Base-by-base conservation (phyloP, 345 rosid genomes). In the Eucalyptus sp. region DNA sequence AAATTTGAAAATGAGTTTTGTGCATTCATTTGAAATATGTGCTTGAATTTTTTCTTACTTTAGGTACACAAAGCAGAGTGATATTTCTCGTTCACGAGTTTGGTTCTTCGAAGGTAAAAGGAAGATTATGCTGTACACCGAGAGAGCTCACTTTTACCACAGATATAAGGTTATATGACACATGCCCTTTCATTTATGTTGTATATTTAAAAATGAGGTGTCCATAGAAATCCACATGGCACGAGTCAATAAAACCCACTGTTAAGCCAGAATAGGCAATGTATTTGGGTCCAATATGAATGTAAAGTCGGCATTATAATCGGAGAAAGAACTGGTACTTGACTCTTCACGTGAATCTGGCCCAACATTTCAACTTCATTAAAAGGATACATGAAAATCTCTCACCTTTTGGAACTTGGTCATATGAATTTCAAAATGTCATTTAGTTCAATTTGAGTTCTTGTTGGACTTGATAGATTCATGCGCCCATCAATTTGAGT, bases 111-210 rank as follows among this genome's bases (percentile, higher is more conserved):
- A 93, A 90, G 97, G 97, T 91, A 93, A 56, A 62, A 91, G 91
- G 88, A 96, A 96, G 92, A 95, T 97, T 89, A 94, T 98, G 95
- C 96, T 98, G 81, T 98, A 96, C 94, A 98, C 97, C 3, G 97
- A 97, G 93, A 95, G 99, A 93, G 90, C 92, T 44, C 98, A 96
- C 91, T 98, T 98, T 90, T 95, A 95, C 93, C 93, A 89, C 90
- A 93, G 99, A 97, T 98, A 95, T 88, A 95, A 97, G 99, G 99
- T 94, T 86, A 86, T 27, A 44, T 27, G 31, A 24, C 14, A 50
- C 79, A 71, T 60, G 86, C 60, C 48, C 15, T 71, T 41, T 76
- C 48, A 76, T 76, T 76, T 22, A 44, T 76, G 29, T 76, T 11
- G 48, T 76, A 20, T 76, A 41, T 76, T 43, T 41, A 41, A 41